Percentiles rank a stretch among this genome's conserved stretches.
These are phyloP conservation scores for Cladophialophora yegresii DNA, from an alignment of 2,329 filamentous ascomycete genomes.

Conservation along the genomic window DNA sequence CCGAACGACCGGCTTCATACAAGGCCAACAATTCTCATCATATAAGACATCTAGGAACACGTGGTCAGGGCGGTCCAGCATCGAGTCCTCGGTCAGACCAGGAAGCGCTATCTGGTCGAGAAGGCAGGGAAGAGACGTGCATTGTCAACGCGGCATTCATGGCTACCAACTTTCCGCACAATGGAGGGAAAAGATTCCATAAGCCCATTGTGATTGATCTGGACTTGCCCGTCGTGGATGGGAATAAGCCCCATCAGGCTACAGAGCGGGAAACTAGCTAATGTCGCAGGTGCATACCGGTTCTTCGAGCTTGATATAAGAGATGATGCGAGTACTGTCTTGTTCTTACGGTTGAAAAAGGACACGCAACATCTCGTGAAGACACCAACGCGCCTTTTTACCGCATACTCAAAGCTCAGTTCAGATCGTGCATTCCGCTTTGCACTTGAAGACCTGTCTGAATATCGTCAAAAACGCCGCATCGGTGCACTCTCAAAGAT, in stretches of 20 bases:
- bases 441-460: neutral
- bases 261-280: neutral
- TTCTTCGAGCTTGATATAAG: neutral
- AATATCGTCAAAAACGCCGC: neutral
- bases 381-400: neutral
- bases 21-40: neutral
- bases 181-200: conserved; percentile 64
- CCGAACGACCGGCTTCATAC: conserved; percentile 16
- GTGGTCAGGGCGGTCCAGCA: conserved; percentile 27
- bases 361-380: neutral
- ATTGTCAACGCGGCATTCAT: conserved; percentile 78
- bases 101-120: conserved; percentile 30
- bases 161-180: conserved; percentile 66
- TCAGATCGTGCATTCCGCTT: neutral
- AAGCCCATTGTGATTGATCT: conserved; percentile 84
- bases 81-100: conserved; percentile 28
- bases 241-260: neutral
- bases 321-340: neutral
- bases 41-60: conserved; percentile 4
- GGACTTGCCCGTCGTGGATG: conserved; percentile 60
- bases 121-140: conserved; percentile 66
- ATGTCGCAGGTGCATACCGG: neutral
- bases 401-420: neutral
- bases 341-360: neutral
- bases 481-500: neutral